Conservation (phyloP, 257 asterid species). For the Solanum tarapatanum region DNA sequence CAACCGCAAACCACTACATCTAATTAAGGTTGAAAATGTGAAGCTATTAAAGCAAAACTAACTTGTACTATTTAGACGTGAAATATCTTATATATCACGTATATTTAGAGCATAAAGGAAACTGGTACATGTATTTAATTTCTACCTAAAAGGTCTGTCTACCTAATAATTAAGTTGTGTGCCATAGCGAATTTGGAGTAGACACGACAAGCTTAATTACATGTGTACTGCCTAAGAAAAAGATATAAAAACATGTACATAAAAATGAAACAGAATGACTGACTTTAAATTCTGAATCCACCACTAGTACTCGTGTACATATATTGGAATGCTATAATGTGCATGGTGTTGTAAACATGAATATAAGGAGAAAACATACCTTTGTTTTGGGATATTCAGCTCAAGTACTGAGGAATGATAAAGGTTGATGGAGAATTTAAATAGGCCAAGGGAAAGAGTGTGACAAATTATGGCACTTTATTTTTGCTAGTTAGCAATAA, state of each 20-base stretch:
- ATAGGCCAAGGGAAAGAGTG: slow-evolving; percentile 1
- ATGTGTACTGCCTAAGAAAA: background rate
- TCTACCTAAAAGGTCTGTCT: background rate
- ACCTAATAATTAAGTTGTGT: background rate
- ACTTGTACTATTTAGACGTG: background rate
- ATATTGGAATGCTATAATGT: background rate
- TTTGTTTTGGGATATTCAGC: background rate
- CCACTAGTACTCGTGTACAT: background rate
- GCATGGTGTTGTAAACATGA: background rate
- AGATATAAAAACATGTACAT: background rate
- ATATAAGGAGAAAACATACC: background rate
- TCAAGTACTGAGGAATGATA: background rate
- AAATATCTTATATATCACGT: background rate
- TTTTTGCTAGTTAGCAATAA: background rate
- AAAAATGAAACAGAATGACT: background rate
- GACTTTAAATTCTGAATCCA: background rate
- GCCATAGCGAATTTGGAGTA: background rate
- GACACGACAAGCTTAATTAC: background rate
- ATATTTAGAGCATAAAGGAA: background rate
- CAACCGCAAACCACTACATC: background rate
- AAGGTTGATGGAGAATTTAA: slow-evolving; percentile 3
- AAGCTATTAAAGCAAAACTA: background rate
- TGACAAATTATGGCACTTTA: background rate
- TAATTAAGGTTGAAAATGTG: background rate
- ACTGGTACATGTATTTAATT: background rate